Base-by-base conservation (phyloP, 1,284 basidiomycete species). In the Ceratobasidium sp. region DNA sequence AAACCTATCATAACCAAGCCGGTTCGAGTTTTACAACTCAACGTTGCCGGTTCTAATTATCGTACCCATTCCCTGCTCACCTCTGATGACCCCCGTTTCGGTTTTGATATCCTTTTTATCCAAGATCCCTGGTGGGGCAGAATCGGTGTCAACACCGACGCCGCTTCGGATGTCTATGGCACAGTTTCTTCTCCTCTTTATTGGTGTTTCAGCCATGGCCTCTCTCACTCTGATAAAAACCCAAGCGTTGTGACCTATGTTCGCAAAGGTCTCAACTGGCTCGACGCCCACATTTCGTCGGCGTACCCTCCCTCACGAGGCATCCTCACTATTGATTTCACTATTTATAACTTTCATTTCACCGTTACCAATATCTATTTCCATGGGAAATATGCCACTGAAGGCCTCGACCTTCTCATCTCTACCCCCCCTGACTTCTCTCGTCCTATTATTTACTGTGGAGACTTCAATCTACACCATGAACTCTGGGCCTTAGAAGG, bases 401-500 rank as follows among this genome's bases (percentile, higher is more conserved):
- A 63, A 49, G 42, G 64, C 44, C 20, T 61, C n/a, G 26, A 46
- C 13, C 42, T 23, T 23, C 71, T 56, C 2, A 3, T 51, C 15
- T 53, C 56, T 26, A 46, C 58, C 40, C 7, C 15, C 10, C 33
- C 60, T 18, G 33, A 28, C 10, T 12, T 20, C 7, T 39, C 28
- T 13, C 15, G 6, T 49, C 28, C 55, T 58, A n/a, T 15, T 46
- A 33, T 73, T n/a, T 61, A 61, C 44, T 44, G 9, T 9, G 78
- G 78, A 40, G 78, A 79, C 63, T 79, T 76, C 64, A 79, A 79
- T 53, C 46, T 73, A 2, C 78, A 79, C 42, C 78, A 79, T 28
- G 58, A 71, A 28, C 49, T 63, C 28, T 79, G 78, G 78, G 20
- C 63, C 12, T 23, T 53, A 2, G 44, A 33, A 9, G 42, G 39